A percentile compares a stretch with the other conserved stretches of the same genome.
These are phyloP conservation scores for Malus asiatica DNA, from an alignment of 306 rosid genomes.

Conservation along the genomic window DNA sequence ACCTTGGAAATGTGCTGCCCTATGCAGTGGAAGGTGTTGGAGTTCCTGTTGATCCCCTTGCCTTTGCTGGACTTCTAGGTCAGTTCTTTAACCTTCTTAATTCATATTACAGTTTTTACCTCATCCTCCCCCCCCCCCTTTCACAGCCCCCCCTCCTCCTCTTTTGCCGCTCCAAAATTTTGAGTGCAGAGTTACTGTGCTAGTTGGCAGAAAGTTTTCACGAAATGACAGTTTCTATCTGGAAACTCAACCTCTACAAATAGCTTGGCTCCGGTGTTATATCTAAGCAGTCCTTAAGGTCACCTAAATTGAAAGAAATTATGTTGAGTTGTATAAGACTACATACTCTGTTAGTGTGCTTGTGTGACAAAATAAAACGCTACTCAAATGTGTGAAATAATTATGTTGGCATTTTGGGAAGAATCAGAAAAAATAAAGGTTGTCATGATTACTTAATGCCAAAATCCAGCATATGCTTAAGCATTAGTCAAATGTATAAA, in stretches of 20 bases:
- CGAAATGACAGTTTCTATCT: too few relatives aligned
- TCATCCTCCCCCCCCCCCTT: not conserved
- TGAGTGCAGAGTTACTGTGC: not conserved
- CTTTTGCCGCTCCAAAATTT: too few relatives aligned
- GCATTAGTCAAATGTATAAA: not conserved
- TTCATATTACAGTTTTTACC: not conserved
- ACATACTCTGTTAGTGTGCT: too few relatives aligned
- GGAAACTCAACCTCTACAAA: too few relatives aligned
- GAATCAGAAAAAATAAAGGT: not conserved
- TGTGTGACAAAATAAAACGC: too few relatives aligned
- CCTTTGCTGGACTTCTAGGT: constrained; percentile 96
- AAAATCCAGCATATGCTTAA: not conserved
- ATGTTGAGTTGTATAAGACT: too few relatives aligned
- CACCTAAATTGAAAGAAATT: too few relatives aligned
- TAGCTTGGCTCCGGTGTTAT: too few relatives aligned
- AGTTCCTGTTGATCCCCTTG: constrained; percentile 96
- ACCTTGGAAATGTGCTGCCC: constrained; percentile 91
- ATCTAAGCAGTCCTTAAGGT: too few relatives aligned
- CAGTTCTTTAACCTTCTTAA: not conserved
- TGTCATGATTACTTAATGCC: not conserved
- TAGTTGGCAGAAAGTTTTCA: not conserved
- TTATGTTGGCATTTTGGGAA: not conserved
- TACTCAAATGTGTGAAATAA: not conserved
- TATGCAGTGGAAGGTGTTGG: constrained; percentile 97
- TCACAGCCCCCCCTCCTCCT: not conserved